These are phyloP conservation scores for Verbascum thapsus DNA, from an alignment of 257 asterid genomes.

Conservation along the genomic window DNA sequence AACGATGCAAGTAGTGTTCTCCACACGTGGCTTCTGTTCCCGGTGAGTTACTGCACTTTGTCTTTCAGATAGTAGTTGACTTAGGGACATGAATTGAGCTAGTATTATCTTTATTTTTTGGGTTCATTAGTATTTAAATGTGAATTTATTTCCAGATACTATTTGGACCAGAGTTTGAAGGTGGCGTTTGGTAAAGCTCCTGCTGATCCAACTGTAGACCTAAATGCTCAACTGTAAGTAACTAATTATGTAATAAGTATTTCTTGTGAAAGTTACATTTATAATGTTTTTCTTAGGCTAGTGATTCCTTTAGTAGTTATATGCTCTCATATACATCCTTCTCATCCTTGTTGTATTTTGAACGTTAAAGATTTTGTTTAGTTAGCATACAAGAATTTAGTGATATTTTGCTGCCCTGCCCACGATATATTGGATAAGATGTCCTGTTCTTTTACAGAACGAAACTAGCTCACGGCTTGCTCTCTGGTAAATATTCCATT, in stretches of 20 bases:
- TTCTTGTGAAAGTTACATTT: background rate
- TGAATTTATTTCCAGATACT: slow-evolving; percentile 56
- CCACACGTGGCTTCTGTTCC: slow-evolving; percentile 73
- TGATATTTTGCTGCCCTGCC: slow-evolving; percentile 15
- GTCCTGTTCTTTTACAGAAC: slow-evolving; percentile 54
- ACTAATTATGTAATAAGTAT: too few relatives aligned
- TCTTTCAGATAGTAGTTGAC: slow-evolving; percentile 11
- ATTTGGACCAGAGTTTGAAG: slow-evolving; percentile 59
- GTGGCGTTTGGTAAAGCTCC: slow-evolving; percentile 78
- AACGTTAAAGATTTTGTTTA: background rate
- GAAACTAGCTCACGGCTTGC: slow-evolving; percentile 96
- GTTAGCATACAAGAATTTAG: background rate
- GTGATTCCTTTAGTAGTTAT: slow-evolving; percentile 4
- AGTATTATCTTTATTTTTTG: background rate
- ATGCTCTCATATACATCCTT: slow-evolving; percentile 2
- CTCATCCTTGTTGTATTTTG: slow-evolving; percentile 4
- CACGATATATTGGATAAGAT: slow-evolving; percentile 19
- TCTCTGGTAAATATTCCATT: slow-evolving; percentile 87
- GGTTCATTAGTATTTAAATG: slow-evolving; percentile 13
- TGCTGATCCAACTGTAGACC: slow-evolving; percentile 93
- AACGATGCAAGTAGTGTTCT: slow-evolving; percentile 90
- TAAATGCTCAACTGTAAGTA: slow-evolving; percentile 93
- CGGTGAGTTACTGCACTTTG: slow-evolving; percentile 53
- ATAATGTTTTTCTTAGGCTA: background rate
- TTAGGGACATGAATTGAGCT: slow-evolving; percentile 20